Base-by-base conservation (phyloP, 2,329 filamentous ascomycete species). In the Fusarium palustre region DNA sequence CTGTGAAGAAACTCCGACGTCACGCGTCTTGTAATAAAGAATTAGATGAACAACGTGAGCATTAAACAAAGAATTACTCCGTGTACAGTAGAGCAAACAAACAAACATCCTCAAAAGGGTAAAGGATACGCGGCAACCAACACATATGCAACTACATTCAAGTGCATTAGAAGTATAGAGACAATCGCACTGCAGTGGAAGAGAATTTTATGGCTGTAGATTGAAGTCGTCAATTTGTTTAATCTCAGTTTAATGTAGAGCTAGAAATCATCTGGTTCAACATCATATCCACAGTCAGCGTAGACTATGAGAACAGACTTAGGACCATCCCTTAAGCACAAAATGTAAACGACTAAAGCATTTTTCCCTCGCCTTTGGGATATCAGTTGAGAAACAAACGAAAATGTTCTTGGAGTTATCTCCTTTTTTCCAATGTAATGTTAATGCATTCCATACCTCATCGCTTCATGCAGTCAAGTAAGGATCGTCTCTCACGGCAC, bases 401-500 rank as follows among this genome's bases (percentile, higher is more conserved):
- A 66, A 60, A 60, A 64, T 48, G 58, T 48, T 30, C 30, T 58
- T 58, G 46, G 50, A 66, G 58, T 64, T 64, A 54, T 52, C 63
- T 73, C 72, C 47, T 20, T 20, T 28, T 66, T 53, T 65, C 59
- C 71, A 66, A 66, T 33, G 47, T 64, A 52, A 52, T 54, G 25
- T 48, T 49, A 71, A 67, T 66, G 61, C 71, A 57, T 41, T 57
- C 53, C 30, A 55, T 61, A 34, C 54, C 52, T 56, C 63, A 46
- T 73, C 54, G 59, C 62, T 61, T 64, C 61, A 66, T 73, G 68
- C 71, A 75, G 66, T 72, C 55, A 25, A 39, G 20, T 66, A 72
- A 58, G 42, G 65, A 72, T 64, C 63, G 63, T 53, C 59, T 75
- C 65, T 74, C 72, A 54, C 69, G 68, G 67, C 68, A 59, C 55